phyloP scores from a whole-genome alignment of 2,329 filamentous ascomycete species.

The Fusarium sp. region DNA sequence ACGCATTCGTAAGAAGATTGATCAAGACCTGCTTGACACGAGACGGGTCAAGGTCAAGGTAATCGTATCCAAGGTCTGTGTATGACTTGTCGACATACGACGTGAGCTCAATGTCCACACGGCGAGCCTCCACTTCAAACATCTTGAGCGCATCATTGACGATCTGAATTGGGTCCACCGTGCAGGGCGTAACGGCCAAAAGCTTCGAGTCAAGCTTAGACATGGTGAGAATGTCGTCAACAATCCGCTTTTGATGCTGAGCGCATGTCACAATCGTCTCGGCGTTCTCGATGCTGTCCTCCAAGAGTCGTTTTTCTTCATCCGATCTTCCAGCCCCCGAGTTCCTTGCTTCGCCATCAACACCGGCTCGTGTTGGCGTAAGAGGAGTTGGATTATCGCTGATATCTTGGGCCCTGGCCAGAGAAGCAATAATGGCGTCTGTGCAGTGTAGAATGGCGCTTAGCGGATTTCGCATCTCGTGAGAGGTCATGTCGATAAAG shows the following conservation, averaged over 20 bases:
- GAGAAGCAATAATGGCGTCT: slow-evolving; percentile 72
- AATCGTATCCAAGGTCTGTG: slow-evolving; percentile 68
- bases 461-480: slow-evolving; percentile 80
- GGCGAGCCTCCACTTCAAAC: slow-evolving; percentile 80
- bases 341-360: slow-evolving; percentile 8
- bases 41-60: slow-evolving; percentile 77
- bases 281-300: slow-evolving; percentile 76
- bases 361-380: slow-evolving; percentile 38
- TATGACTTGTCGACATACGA: slow-evolving; percentile 74
- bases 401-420: slow-evolving; percentile 59
- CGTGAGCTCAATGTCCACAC: slow-evolving; percentile 74
- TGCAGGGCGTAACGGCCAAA: slow-evolving; percentile 77
- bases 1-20: slow-evolving; percentile 83
- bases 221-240: slow-evolving; percentile 80
- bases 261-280: slow-evolving; percentile 84
- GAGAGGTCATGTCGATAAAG: slow-evolving; percentile 82
- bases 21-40: slow-evolving; percentile 83
- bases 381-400: slow-evolving; percentile 40
- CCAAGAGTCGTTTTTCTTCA: slow-evolving; percentile 60
- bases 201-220: slow-evolving; percentile 83
- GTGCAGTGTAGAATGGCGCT: slow-evolving; percentile 81
- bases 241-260: slow-evolving; percentile 83
- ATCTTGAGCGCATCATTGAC: slow-evolving; percentile 79
- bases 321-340: slow-evolving; percentile 41
- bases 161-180: slow-evolving; percentile 74